Evolutionary conservation across 192 early-diverging fungal genomes (phyloP), one percentile per base, ranked within the genome.

Genomic region (Gryganskiella cystojenkinii): DNA sequence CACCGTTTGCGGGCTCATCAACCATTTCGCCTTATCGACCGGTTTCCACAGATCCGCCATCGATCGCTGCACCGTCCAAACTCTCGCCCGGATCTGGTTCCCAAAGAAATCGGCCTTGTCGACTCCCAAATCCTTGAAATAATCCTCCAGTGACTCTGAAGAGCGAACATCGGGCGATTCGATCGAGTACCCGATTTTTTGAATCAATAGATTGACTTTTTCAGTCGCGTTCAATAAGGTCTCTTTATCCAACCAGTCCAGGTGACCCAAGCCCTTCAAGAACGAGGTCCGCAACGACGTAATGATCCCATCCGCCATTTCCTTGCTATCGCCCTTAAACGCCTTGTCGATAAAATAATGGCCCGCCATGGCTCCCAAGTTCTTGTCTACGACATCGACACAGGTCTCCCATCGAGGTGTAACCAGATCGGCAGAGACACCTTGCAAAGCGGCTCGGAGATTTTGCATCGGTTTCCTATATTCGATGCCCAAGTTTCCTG

Each of bases 161-260:
- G 75, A 79, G 28, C 73, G 53, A 6, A 88, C 49, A 69, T 94
- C 86, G n/a, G 84, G 83, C 1, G 90, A 81, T 59, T 86, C 82
- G 24, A 82, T 74, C 6, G 86, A 89, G 54, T 88, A 93, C 7
- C 87, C 92, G 55, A 93, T 82, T 70, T 90, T 87, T 57, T 85
- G 75, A 22, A 82, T 61, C 44, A 92, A 85, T 24, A 81, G 60
- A 63, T 85, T 79, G 0, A 91, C 82, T 58, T 92, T 92, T 24
- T 84, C 69, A 17, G 86, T 56, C 2, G 91, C 91, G 37, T 72
- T 83, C 46, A 47, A 15, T 8, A 68, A 66, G 1, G 91, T 90
- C 34, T 61, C 60, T 0, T 80, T 45, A 67, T 92, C 90, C 58
- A 92, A 83, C 89, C 90, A 92, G 8, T 80, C 68, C 44, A 91